Percentiles rank a stretch among this genome's conserved stretches.
Conservation (phyloP, 768 basidiomycete species). For the Lactarius sp. region DNA sequence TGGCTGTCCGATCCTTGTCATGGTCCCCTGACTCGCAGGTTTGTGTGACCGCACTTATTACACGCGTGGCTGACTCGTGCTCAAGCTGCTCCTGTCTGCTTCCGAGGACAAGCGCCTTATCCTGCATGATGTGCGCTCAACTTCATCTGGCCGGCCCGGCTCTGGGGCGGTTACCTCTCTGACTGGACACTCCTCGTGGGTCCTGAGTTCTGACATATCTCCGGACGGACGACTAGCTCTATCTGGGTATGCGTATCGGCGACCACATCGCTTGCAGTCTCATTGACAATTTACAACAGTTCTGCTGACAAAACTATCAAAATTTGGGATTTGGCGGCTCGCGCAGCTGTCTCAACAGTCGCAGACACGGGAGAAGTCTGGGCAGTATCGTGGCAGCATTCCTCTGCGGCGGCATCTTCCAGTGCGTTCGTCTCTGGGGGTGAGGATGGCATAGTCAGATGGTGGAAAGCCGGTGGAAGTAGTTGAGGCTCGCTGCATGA, state of each 20-base stretch:
- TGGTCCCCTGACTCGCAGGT: slow-evolving; percentile 92
- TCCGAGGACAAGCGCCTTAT: slow-evolving; percentile 92
- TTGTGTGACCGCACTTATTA: slow-evolving; percentile 29
- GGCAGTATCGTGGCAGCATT: slow-evolving; percentile 77
- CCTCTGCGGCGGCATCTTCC: slow-evolving; percentile 47
- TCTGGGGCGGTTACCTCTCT: slow-evolving; percentile 80
- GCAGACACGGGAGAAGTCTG: slow-evolving; percentile 80
- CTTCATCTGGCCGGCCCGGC: slow-evolving; percentile 52
- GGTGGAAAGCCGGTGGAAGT: slow-evolving; percentile 72
- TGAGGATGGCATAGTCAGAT: slow-evolving; percentile 66
- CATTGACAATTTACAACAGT: slow-evolving; percentile 34
- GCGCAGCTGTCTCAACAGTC: slow-evolving; percentile 69
- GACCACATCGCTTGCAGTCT: background rate
- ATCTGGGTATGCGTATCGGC: slow-evolving; percentile 58
- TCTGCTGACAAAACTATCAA: slow-evolving; percentile 84
- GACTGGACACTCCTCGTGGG: slow-evolving; percentile 89
- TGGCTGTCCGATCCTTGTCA: slow-evolving; percentile 79
- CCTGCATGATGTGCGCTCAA: slow-evolving; percentile 82
- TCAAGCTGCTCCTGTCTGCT: slow-evolving; percentile 77
- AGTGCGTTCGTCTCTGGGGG: slow-evolving; percentile 72
- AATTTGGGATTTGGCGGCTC: slow-evolving; percentile 79
- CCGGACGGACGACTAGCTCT: slow-evolving; percentile 75
- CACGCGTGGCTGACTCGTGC: background rate
- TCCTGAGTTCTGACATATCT: slow-evolving; percentile 75
- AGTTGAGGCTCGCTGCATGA: slow-evolving; percentile 26